These are phyloP conservation scores for Venturia nashicola DNA, from an alignment of 2,329 filamentous ascomycete genomes.

Conservation along the genomic window DNA sequence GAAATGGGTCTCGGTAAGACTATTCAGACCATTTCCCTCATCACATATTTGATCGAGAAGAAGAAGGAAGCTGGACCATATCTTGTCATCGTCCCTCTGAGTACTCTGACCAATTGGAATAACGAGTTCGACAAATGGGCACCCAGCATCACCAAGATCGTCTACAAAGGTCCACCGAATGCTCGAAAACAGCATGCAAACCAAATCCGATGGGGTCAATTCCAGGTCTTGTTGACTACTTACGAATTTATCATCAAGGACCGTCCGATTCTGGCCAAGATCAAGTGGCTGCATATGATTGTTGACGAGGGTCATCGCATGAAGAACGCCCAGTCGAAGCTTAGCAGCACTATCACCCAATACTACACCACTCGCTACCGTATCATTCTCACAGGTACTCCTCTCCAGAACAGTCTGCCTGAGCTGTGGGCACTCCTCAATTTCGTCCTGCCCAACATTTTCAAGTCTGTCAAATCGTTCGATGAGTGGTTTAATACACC, in stretches of 20 bases:
- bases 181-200: slow-evolving; percentile 83
- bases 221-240: slow-evolving; percentile 92
- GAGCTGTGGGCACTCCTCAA: slow-evolving; percentile 98
- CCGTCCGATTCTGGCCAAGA: slow-evolving; percentile 85
- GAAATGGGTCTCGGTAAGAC: slow-evolving; percentile 99
- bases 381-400: slow-evolving; percentile 93
- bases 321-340: slow-evolving; percentile 96
- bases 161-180: slow-evolving; percentile 92
- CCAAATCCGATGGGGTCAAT: slow-evolving; percentile 84
- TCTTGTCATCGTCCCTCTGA: slow-evolving; percentile 90
- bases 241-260: slow-evolving; percentile 99
- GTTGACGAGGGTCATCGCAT: slow-evolving; percentile 98
- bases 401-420: slow-evolving; percentile 89
- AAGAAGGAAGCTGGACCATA: slow-evolving; percentile 89
- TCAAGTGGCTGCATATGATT: slow-evolving; percentile 99
- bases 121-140: slow-evolving; percentile 99
- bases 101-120: slow-evolving; percentile 97
- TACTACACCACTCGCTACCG: slow-evolving; percentile 95
- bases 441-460: slow-evolving; percentile 95
- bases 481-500: slow-evolving; percentile 99
- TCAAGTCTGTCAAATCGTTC: slow-evolving; percentile 98
- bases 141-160: slow-evolving; percentile 70
- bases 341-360: slow-evolving; percentile 85
- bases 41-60: slow-evolving; percentile 93
- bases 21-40: slow-evolving; percentile 95